Base-by-base conservation (phyloP, 768 basidiomycete species). In the Leucocoprinus birnbaumii region DNA sequence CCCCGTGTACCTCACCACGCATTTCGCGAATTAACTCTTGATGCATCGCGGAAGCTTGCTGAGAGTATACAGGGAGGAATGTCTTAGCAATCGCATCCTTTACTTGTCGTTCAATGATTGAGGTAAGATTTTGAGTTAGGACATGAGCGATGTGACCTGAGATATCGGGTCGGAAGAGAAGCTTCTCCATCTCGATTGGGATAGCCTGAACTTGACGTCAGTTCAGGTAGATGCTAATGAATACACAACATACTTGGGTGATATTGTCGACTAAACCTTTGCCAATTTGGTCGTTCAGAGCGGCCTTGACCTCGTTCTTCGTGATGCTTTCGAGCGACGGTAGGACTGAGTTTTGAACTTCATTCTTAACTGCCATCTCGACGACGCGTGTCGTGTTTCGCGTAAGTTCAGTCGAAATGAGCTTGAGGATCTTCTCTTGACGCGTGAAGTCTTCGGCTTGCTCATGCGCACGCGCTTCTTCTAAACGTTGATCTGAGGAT, bases 361-460 rank as follows among this genome's bases (percentile, higher is more conserved):
- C 91, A 50, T 73, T 77, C 73, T 91, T 92, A 64, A 94, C 87
- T 13, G 91, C 92, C 79, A 87, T 80, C 72, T 94, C 92, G 42
- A 94, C 92, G 46, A 93, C 89, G 11, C 90, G 82, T 9, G 90
- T 91, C 10, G 91, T 94, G 61, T 93, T 93, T 71, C 88, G 85
- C 8, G 88, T 92, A 48, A 94, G 76, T 68, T 92, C 89, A 1
- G 82, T 89, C 21, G 91, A 93, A 61, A 94, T 92, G 51, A 94
- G 73, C 71, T 93, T 93, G 63, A 94, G 73, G 58, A 94, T 90
- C 68, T 89, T 91, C 71, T 94, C 92, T 69, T 94, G 91, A 13
- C 91, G 83, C 37, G 84, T 76, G 58, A 91, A 90, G 64, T 93
- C 91, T 58, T 87, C 87, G 9, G 83, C 78, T 64, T 91, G 89